These are phyloP conservation scores for Penicillium fuscoglaucum DNA, from an alignment of 2,329 filamentous ascomycete species.

Conservation along the genomic window DNA sequence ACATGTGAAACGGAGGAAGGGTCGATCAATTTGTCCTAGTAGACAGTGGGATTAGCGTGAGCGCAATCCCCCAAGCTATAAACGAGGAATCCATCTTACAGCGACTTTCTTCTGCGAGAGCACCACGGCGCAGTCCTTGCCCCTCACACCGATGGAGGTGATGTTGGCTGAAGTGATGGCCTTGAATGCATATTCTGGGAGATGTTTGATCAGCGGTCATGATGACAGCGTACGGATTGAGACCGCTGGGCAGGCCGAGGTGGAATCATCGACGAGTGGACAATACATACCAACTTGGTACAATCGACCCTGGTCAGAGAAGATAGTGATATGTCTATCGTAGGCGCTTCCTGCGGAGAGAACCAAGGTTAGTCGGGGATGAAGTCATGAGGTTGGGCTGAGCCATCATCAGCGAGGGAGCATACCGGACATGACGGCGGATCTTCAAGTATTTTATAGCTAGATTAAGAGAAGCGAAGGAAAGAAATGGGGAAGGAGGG, in stretches of 20 bases:
- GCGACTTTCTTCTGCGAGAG: slow-evolving; percentile 99
- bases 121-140: slow-evolving; percentile 96
- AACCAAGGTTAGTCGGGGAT: slow-evolving; percentile 30
- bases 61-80: neutral
- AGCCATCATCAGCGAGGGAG: slow-evolving; percentile 9
- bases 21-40: slow-evolving; percentile 97
- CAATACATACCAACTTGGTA: slow-evolving; percentile 87
- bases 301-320: slow-evolving; percentile 95
- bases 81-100: slow-evolving; percentile 58
- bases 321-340: slow-evolving; percentile 99
- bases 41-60: slow-evolving; percentile 17
- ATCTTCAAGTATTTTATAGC: slow-evolving; percentile 14
- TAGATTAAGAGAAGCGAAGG: slow-evolving; percentile 9
- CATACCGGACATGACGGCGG: slow-evolving; percentile 48
- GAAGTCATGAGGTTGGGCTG: slow-evolving; percentile 30
- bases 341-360: slow-evolving; percentile 70
- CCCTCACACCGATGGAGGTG: slow-evolving; percentile 92
- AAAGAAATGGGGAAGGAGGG: slow-evolving; percentile 8
- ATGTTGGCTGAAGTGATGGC: slow-evolving; percentile 99
- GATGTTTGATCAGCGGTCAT: slow-evolving; percentile 32
- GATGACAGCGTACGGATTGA: slow-evolving; percentile 15
- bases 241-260: neutral
- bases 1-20: slow-evolving; percentile 95
- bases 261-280: neutral
- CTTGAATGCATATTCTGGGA: slow-evolving; percentile 98